Evolutionary conservation across 2,329 filamentous ascomycete species (phyloP).

Genomic region (Xylaria polymorpha): DNA sequence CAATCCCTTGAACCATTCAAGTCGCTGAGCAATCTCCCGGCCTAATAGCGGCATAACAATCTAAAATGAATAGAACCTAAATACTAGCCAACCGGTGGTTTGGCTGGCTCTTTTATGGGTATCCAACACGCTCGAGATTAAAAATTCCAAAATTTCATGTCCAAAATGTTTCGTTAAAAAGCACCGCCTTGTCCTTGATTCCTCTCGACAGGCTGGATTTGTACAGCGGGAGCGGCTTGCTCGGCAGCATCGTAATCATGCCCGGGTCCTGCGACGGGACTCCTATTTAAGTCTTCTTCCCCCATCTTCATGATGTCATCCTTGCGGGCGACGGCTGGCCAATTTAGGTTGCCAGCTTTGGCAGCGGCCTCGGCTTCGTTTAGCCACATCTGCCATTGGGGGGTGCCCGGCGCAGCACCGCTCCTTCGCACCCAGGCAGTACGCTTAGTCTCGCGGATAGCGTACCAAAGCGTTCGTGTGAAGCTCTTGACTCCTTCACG

Average conservation of each 20-base stretch:
- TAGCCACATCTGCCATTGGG: constrained; percentile 66
- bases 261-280: constrained; percentile 5
- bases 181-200: constrained; percentile 19
- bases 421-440: constrained; percentile 65
- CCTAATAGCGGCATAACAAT: background rate
- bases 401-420: constrained; percentile 63
- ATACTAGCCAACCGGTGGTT: background rate
- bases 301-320: constrained; percentile 59
- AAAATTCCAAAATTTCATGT: constrained; percentile 17
- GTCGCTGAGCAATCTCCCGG: background rate
- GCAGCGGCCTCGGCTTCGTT: constrained; percentile 59
- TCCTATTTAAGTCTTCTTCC: constrained; percentile 32
- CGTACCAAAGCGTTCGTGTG: constrained; percentile 69
- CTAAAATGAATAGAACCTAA: constrained; percentile 5
- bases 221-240: constrained; percentile 39
- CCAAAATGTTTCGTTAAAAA: constrained; percentile 24
- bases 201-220: constrained; percentile 32
- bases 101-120: constrained; percentile 28
- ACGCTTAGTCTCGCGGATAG: constrained; percentile 64
- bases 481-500: constrained; percentile 60
- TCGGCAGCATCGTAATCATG: constrained; percentile 36
- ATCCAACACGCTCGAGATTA: constrained; percentile 27
- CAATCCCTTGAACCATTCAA: background rate
- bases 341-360: constrained; percentile 48
- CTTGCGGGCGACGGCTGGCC: constrained; percentile 62